Percentiles rank a stretch among this genome's conserved stretches.
These are phyloP conservation scores for Aspergillus biplanus DNA, from an alignment of 495 filamentous ascomycete species.

Conservation along the genomic window DNA sequence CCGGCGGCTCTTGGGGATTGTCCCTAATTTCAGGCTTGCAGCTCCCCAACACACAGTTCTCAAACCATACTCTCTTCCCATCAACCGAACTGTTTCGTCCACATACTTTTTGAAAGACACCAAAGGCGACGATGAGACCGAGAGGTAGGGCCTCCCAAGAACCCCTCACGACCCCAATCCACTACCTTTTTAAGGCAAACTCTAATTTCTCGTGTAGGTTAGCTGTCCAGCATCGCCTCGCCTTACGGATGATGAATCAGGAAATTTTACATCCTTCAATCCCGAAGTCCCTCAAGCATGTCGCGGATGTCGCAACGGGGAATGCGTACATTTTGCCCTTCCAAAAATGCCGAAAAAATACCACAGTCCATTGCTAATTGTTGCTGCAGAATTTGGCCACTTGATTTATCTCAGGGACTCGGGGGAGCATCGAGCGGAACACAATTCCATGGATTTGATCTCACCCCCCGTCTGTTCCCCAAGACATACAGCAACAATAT, in stretches of 20 bases:
- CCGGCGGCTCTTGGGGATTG: not conserved
- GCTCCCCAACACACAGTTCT: not conserved
- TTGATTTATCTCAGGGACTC: slow-evolving; percentile 3
- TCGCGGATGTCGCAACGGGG: slow-evolving; percentile 20
- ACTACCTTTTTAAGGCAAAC: not conserved
- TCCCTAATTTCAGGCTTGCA: not conserved
- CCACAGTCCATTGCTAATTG: not conserved
- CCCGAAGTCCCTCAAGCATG: not conserved
- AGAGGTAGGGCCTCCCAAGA: not conserved
- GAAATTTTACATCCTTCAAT: slow-evolving; percentile 7
- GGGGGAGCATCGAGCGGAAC: not conserved
- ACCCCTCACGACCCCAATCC: not conserved
- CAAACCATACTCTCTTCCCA: not conserved
- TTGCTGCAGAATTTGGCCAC: slow-evolving; percentile 9
- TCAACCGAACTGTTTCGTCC: not conserved
- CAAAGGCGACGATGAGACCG: not conserved
- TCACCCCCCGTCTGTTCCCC: slow-evolving; percentile 11
- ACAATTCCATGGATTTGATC: slow-evolving; percentile 19
- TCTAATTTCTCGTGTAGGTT: slow-evolving; percentile 1
- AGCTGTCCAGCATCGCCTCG: slow-evolving; percentile 15
- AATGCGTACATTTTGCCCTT: slow-evolving; percentile 9
- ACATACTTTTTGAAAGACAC: not conserved
- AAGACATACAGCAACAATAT: slow-evolving; percentile 3
- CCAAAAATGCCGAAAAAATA: not conserved
- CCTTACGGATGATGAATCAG: slow-evolving; percentile 7